Conservation (phyloP, 306 rosid species). For the Casuarina equisetifolia region DNA sequence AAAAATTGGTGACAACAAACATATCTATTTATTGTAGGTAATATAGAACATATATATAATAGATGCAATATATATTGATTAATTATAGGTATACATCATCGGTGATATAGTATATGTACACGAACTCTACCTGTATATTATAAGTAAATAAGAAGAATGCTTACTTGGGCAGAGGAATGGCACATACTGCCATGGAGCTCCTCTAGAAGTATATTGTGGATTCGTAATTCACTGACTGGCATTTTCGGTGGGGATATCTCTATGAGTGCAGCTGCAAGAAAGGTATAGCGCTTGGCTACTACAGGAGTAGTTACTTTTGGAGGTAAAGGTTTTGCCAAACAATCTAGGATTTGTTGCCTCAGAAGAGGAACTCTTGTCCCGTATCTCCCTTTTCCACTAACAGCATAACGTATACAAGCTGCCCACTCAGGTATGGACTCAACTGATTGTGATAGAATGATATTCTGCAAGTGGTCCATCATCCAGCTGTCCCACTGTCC, state of each 20-base stretch:
- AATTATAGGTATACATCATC: no score
- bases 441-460: constrained; percentile 78
- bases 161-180: constrained; percentile 97
- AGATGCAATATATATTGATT: no score
- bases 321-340: constrained; percentile 76
- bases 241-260: constrained; percentile 87
- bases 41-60: no score
- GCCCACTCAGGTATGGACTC: constrained; percentile 99
- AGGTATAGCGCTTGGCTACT: constrained; percentile 85
- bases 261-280: constrained; percentile 89
- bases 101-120: no score
- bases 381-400: constrained; percentile 91
- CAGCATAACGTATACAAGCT: constrained; percentile 87
- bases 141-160: constrained; percentile 21
- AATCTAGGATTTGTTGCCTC: constrained; percentile 86
- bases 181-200: constrained; percentile 88
- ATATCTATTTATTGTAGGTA: no score
- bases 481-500: constrained; percentile 93
- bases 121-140: no score
- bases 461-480: constrained; percentile 76
- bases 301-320: constrained; percentile 86
- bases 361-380: constrained; percentile 87
- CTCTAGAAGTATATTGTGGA: constrained; percentile 74
- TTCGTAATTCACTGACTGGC: constrained; percentile 73
- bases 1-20: neutral